A percentile compares a stretch with the other conserved stretches of the same genome.
Conservation (phyloP, 352 stramenopile genomes). For the Globisporangium radiosum region DNA sequence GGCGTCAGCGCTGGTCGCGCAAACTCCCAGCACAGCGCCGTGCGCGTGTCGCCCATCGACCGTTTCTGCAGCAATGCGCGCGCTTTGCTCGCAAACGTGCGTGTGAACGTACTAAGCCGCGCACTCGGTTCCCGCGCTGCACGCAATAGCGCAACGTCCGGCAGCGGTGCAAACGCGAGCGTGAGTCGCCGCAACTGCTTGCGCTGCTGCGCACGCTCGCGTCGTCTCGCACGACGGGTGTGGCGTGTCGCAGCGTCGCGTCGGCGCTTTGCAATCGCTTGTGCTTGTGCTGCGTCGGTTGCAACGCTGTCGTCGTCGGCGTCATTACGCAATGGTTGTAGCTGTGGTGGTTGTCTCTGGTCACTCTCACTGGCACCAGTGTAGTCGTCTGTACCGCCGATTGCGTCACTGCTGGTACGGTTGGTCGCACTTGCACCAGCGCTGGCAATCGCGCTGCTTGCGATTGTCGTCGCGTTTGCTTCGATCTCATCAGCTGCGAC, state of each 20-base stretch:
- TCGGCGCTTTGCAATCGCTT: conserved; percentile 17
- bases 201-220: conserved; percentile 20
- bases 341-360: too few relatives aligned
- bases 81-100: conserved; percentile 49
- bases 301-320: not conserved
- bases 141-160: conserved; percentile 30
- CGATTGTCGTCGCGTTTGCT: too few relatives aligned
- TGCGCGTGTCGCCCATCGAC: conserved; percentile 46
- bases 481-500: not conserved
- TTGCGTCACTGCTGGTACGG: not conserved
- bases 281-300: conserved; percentile 10
- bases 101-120: conserved; percentile 40
- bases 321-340: conserved; percentile 1
- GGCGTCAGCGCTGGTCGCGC: conserved; percentile 21
- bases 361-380: not conserved
- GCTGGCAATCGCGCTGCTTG: too few relatives aligned
- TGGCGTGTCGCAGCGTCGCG: conserved; percentile 6
- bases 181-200: conserved; percentile 15
- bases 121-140: conserved; percentile 35
- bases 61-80: conserved; percentile 42
- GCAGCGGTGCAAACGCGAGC: conserved; percentile 31
- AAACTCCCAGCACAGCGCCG: conserved; percentile 58
- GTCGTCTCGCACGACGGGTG: conserved; percentile 18
- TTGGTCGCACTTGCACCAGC: too few relatives aligned
- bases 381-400: not conserved